Base-by-base conservation (phyloP, 169 alveolate genomes). In the Plasmodium falciparum region DNA sequence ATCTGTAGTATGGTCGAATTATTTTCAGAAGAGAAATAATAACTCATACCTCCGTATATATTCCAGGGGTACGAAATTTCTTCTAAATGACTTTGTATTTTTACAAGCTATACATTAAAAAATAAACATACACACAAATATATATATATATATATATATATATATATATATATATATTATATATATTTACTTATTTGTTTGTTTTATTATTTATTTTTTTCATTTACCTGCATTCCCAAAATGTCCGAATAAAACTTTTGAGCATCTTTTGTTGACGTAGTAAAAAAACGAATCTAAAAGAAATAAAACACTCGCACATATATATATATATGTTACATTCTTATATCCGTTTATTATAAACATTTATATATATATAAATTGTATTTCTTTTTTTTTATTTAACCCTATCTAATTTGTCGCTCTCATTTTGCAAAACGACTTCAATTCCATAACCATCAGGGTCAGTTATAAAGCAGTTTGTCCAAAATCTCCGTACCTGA, bases 381-480 rank as follows among this genome's bases (percentile, higher is more conserved):
- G 24, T 7, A 17, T 70, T 22, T 17, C 7, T 52, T 52, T 22
- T 72, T 22, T 39, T 8, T 65, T 1, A n/a, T 15, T n/a, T 5
- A 20, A 80, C 90, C 90, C 90, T 80, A 49, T 80, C 62, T 2
- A 80, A 61, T 43, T 80, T 80, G 39, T 26, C 39, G 13, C 24
- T 73, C 6, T 80, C 72, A 22, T 72, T 59, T 73, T 58, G 39
- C 50, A 80, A 49, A 24, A 80, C 83, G 29, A 80, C 80, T 59
- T 80, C 90, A 58, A 80, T 80, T 17, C 90, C 90, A 61, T 80
- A 80, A 43, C 90, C 90, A 15, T 80, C 90, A 9, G 90, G 90
- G 39, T 80, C 90, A 8, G 90, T 80, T 71, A 80, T 71, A 59
- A 80, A 80, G 52, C 90, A 80, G 24, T 80, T 80, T 13, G 63